Evolutionary conservation across 345 rosid genomes (phyloP).

Genomic region (Salix arbutifolia): DNA sequence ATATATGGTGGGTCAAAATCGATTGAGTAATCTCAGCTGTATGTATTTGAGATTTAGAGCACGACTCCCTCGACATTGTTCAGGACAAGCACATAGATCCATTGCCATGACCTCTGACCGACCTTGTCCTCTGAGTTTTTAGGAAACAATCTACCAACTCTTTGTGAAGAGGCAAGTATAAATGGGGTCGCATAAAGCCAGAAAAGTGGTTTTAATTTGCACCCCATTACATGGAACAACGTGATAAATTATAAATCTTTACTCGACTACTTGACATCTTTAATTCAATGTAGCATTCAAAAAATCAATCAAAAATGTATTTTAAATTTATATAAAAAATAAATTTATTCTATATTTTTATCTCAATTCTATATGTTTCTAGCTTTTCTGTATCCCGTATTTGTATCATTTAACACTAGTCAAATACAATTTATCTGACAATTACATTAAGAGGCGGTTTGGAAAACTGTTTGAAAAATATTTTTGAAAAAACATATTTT

Average conservation of each 20-base stretch:
- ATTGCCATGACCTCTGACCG: background rate
- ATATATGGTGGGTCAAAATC: background rate
- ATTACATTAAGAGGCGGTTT: no score
- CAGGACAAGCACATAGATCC: background rate
- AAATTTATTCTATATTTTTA: no score
- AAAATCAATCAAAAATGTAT: no score
- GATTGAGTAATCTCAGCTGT: background rate
- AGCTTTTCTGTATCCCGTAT: no score
- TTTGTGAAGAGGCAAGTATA: background rate
- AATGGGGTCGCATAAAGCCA: background rate
- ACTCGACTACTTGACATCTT: background rate
- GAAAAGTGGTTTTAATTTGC: background rate
- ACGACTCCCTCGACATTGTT: background rate
- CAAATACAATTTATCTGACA: no score
- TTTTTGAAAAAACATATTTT: no score
- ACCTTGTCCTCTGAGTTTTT: background rate
- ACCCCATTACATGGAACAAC: background rate
- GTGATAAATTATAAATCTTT: background rate
- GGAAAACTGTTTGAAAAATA: no score
- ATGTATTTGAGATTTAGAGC: background rate
- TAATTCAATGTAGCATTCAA: no score
- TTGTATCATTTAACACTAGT: no score
- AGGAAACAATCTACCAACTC: background rate
- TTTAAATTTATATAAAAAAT: no score
- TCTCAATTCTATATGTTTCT: no score